phyloP scores from a whole-genome alignment of 495 filamentous ascomycete genomes.

The Cryomyces minteri region DNA sequence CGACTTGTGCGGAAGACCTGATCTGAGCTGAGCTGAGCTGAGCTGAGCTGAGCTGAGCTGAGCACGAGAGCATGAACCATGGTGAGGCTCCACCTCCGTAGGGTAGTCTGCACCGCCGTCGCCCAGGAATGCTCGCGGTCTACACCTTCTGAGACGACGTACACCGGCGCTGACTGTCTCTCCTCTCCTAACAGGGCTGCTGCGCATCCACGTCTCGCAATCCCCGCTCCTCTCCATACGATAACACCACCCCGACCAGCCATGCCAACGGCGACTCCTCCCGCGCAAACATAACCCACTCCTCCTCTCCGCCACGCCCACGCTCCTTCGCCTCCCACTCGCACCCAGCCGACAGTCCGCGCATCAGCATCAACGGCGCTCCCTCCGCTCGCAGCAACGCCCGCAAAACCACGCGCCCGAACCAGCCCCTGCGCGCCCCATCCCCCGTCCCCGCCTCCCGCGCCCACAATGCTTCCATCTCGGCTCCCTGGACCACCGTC shows the following conservation, averaged over 20 bases:
- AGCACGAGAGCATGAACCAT: too few relatives aligned
- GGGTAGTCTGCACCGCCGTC: too few relatives aligned
- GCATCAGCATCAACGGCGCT: not conserved
- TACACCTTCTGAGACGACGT: too few relatives aligned
- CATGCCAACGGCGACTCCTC: conserved; percentile 7
- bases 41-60: too few relatives aligned
- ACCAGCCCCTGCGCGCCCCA: conserved; percentile 4
- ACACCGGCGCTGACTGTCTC: too few relatives aligned
- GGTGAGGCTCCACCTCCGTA: too few relatives aligned
- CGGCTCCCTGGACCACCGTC: conserved; percentile 27
- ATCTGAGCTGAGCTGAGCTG: too few relatives aligned
- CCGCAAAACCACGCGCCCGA: conserved; percentile 4
- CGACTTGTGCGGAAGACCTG: too few relatives aligned
- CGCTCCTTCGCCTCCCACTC: not conserved
- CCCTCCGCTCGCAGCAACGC: not conserved
- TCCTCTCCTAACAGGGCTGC: conserved; percentile 6
- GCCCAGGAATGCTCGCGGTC: too few relatives aligned
- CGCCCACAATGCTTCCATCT: conserved; percentile 10
- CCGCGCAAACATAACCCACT: conserved; percentile 4
- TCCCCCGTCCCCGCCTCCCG: conserved; percentile 4
- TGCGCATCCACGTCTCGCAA: not conserved
- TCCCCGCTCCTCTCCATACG: not conserved
- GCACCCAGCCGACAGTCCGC: conserved; percentile 3
- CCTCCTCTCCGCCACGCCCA: not conserved
- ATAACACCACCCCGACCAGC: not conserved